These are phyloP conservation scores for Silene noctiflora DNA, from an alignment of 179 eudicot species.

Conservation along the genomic window DNA sequence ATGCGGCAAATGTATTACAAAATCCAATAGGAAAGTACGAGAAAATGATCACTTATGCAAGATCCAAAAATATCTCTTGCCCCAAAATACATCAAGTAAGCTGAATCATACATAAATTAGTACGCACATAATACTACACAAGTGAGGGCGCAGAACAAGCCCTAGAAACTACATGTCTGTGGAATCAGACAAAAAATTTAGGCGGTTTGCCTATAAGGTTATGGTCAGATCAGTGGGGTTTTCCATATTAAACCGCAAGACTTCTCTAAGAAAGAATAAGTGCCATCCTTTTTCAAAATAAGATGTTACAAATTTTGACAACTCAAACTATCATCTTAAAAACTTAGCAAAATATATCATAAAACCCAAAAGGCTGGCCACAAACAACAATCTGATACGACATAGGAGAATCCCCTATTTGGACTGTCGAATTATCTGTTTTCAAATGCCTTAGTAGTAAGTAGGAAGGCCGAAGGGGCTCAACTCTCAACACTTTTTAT, in stretches of 20 bases:
- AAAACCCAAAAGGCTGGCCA: background rate
- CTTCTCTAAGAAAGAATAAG: background rate
- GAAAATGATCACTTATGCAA: too few relatives aligned
- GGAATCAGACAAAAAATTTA: background rate
- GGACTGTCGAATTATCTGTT: background rate
- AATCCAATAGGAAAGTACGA: too few relatives aligned
- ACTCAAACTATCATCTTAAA: background rate
- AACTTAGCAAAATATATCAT: background rate
- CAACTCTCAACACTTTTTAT: background rate
- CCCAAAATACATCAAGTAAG: too few relatives aligned
- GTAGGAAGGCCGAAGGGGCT: background rate
- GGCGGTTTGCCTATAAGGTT: too few relatives aligned
- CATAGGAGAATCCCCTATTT: background rate
- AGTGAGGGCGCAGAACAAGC: background rate
- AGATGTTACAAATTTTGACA: background rate
- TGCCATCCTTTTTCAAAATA: background rate
- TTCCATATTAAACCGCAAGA: too few relatives aligned
- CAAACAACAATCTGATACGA: background rate
- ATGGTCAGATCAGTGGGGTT: too few relatives aligned
- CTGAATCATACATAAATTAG: too few relatives aligned
- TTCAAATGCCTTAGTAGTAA: background rate
- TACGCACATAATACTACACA: background rate
- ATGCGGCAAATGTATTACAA: background rate
- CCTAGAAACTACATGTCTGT: conserved; percentile 5
- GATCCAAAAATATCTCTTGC: too few relatives aligned